Evolutionary conservation across 75 land plant genomes (phyloP).

Genomic region (Cupressus sempervirens): DNA sequence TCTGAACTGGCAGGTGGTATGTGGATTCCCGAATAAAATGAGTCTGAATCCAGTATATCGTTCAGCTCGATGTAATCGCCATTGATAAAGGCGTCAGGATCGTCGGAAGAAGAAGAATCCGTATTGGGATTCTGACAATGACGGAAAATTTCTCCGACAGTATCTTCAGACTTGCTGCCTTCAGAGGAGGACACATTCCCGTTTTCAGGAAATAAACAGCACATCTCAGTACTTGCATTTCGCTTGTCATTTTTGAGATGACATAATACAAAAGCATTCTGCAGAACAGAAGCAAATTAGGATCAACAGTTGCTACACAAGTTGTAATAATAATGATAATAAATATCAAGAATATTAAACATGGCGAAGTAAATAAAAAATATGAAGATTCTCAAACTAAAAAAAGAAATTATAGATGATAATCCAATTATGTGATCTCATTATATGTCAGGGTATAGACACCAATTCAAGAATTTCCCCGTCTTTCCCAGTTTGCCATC

Average conservation of each 20-base stretch:
- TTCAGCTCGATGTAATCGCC: neutral
- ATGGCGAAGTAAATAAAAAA: neutral
- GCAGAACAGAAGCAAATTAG: neutral
- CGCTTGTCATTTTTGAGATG: neutral
- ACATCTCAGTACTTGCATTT: neutral
- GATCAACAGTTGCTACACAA: neutral
- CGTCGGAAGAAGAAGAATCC: neutral
- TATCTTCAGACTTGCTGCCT: neutral
- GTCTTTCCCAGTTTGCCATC: neutral
- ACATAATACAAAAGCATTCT: constrained; percentile 11
- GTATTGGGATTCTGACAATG: neutral
- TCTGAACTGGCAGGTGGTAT: too few relatives aligned
- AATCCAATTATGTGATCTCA: neutral
- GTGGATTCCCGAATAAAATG: too few relatives aligned
- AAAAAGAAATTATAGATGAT: neutral
- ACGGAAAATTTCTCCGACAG: too few relatives aligned
- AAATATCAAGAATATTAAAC: neutral
- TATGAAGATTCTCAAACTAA: neutral
- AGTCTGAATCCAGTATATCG: neutral
- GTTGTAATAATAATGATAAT: neutral
- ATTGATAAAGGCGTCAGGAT: neutral
- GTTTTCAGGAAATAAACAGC: neutral
- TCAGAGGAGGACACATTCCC: neutral
- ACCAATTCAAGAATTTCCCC: neutral
- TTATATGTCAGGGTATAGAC: neutral